Conservation (phyloP, 2,329 filamentous ascomycete genomes). For the Dactylellina sp. region DNA sequence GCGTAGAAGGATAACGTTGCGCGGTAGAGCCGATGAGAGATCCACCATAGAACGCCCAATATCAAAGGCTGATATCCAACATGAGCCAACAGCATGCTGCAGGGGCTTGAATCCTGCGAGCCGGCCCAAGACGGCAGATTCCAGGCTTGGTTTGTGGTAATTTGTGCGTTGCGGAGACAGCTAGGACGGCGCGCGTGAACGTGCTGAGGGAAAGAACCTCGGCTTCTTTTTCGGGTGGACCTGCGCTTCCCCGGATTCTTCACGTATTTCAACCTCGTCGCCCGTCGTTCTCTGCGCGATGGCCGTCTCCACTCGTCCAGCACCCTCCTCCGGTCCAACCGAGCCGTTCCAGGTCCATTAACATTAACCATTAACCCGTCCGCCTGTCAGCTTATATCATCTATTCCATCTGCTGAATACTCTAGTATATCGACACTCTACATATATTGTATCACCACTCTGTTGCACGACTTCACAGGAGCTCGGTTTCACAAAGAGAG, state of each 20-base stretch:
- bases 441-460: not conserved
- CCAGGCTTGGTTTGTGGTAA: conserved; percentile 15
- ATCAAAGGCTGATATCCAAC: no score
- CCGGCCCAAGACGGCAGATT: conserved; percentile 3
- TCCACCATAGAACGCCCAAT: no score
- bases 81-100: no score
- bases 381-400: not conserved
- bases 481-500: not conserved
- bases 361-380: not conserved
- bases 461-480: no score
- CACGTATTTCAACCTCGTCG: conserved; percentile 52
- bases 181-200: conserved; percentile 15
- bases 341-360: conserved; percentile 20
- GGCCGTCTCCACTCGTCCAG: conserved; percentile 5
- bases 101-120: not conserved
- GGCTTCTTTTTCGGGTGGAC: conserved; percentile 25
- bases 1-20: no score
- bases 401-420: not conserved
- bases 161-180: conserved; percentile 46
- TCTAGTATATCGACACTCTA: not conserved
- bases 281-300: not conserved
- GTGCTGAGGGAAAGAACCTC: conserved; percentile 25
- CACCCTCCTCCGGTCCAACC: conserved; percentile 2
- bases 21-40: no score
- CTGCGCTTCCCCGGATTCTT: conserved; percentile 27